Base-by-base conservation (phyloP, 768 basidiomycete species). In the Hortiboletus flavorubellus region DNA sequence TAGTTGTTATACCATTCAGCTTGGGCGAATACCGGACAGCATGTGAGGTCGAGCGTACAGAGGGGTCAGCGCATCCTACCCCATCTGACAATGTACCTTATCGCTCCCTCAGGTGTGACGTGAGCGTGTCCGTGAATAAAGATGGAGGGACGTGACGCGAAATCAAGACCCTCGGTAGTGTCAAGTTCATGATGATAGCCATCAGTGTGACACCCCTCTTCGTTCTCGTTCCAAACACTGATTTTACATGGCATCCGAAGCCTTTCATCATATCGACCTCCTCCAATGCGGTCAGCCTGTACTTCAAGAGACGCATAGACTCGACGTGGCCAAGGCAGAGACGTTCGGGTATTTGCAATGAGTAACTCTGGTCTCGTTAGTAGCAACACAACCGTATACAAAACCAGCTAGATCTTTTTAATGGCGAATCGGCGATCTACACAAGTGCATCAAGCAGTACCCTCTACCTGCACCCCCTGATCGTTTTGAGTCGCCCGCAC, bases 51-150 rank as follows among this genome's bases (percentile, higher is more conserved):
- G 2, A 56, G 33, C 15, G 44, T 23, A 35, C 34, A 34, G 34
- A 53, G 55, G 30, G 50, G n/a, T n/a, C n/a, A n/a, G 26, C 23
- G 12, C 31, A 3, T 31, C 45, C 18, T 23, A 12, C 26, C 23
- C 34, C n/a, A 16, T 33, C 51, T 65, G 4, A 60, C 33, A n/a
- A 31, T 44, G 31, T 44, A 34, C 39, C 4, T 3, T 50, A 97
- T 93, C 96, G 96, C 1, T 98, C 95, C 8, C 77, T 98, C 34
- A 80, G 97, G 39, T 95, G 94, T 59, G 97, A 99, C 65, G 91
- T 96, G 30, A 98, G 98, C 64, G 87, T 98, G 5, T 98, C 95
- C 6, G 83, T 98, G 7, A 89, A 92, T 64, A 80, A 80, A 45
- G 67, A 74, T 40, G 86, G 86, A 9, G 87, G 94, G 2, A 96